Evolutionary conservation across 805 yeast species (phyloP).

Genomic region (Suhomyces vadensis): DNA sequence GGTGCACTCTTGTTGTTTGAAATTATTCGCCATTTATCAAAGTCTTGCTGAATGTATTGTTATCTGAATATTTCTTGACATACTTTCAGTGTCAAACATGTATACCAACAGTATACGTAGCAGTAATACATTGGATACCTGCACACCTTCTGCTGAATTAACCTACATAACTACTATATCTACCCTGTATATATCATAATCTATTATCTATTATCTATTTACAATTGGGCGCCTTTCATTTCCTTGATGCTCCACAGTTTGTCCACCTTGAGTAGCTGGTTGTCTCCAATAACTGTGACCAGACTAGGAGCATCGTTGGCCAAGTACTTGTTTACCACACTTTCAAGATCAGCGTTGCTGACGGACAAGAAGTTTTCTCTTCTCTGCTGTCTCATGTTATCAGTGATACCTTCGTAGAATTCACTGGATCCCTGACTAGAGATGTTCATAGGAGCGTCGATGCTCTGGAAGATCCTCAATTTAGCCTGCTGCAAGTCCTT

Average conservation of each 20-base stretch:
- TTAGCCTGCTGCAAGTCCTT: slow-evolving; percentile 86
- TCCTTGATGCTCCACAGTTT: slow-evolving; percentile 20
- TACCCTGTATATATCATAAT: no score
- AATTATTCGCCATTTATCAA: no score
- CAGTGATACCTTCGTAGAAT: slow-evolving; percentile 70
- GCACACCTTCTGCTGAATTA: no score
- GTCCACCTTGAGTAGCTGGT: slow-evolving; percentile 23
- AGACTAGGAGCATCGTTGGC: slow-evolving; percentile 23
- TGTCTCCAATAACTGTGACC: slow-evolving; percentile 51
- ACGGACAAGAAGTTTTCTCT: slow-evolving; percentile 75
- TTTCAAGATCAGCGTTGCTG: slow-evolving; percentile 56
- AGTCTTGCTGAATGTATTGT: no score
- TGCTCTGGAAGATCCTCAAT: slow-evolving; percentile 82
- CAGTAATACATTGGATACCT: no score
- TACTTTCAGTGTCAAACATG: no score
- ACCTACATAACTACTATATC: no score
- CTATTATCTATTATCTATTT: background rate
- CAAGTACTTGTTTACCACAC: slow-evolving; percentile 69
- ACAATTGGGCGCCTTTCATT: no score
- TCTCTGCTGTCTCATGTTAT: slow-evolving; percentile 76
- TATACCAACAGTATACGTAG: no score
- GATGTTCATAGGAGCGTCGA: slow-evolving; percentile 87
- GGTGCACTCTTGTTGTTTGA: no score
- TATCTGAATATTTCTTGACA: no score
- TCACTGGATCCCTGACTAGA: slow-evolving; percentile 70